phyloP scores from a whole-genome alignment of 1,284 basidiomycete genomes.

The Cutaneotrichosporon sp. region DNA sequence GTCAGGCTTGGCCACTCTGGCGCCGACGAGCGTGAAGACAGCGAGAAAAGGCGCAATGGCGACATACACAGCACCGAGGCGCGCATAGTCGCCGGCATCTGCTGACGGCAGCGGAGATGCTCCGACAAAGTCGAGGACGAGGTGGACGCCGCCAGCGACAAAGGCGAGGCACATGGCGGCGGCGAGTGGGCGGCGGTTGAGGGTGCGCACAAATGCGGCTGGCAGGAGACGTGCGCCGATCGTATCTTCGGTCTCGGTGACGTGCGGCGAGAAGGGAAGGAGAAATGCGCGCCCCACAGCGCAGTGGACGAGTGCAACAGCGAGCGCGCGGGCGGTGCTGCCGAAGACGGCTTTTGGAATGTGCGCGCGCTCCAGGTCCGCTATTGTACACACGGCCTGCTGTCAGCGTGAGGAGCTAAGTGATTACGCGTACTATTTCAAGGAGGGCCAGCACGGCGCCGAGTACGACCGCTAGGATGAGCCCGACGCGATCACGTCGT shows the following conservation, averaged over 20 bases:
- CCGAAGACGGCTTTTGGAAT: neutral
- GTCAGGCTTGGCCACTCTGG: neutral
- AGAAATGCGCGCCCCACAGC: neutral
- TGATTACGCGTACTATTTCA: neutral
- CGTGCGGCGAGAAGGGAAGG: neutral
- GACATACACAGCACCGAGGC: conserved; percentile 28
- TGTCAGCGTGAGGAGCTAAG: neutral
- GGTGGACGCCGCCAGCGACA: neutral
- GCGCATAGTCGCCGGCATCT: conserved; percentile 18
- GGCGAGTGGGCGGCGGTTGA: conserved; percentile 24
- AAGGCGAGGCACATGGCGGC: conserved; percentile 23
- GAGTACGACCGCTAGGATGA: neutral
- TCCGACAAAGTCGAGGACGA: neutral
- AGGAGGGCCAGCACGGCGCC: neutral
- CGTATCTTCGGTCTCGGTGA: neutral
- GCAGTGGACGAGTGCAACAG: neutral
- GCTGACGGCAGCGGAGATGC: neutral
- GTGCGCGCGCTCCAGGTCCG: neutral
- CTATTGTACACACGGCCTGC: neutral
- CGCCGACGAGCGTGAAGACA: conserved; percentile 32
- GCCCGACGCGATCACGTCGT: neutral
- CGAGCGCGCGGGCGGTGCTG: neutral
- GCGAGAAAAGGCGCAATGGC: conserved; percentile 26
- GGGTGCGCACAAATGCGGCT: conserved; percentile 13
- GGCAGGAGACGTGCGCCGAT: neutral